These are phyloP conservation scores for Zizania latifolia DNA, from an alignment of 176 grass and related monocot genomes.

Conservation along the genomic window DNA sequence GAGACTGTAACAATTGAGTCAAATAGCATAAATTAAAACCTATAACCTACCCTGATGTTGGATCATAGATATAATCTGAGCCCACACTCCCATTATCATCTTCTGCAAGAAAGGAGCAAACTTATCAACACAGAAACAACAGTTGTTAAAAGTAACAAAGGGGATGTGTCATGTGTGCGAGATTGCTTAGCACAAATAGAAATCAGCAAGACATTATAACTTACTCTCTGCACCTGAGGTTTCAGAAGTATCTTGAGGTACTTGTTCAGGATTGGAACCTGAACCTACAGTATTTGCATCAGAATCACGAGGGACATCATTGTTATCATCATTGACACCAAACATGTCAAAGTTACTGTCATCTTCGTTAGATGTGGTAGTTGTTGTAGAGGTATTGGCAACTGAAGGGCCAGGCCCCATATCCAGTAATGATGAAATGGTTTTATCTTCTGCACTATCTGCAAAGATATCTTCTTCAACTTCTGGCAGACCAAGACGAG, in stretches of 20 bases:
- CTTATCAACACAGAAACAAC: not conserved
- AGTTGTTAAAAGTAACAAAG: not conserved
- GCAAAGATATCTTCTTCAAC: constrained; percentile 48
- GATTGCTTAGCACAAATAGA: not conserved
- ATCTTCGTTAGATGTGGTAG: constrained; percentile 36
- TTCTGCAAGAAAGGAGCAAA: constrained; percentile 43
- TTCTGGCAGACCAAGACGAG: constrained; percentile 47
- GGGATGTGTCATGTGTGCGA: not conserved
- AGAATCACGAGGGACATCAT: constrained; percentile 37
- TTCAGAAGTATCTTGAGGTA: constrained; percentile 30
- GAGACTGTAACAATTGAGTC: not conserved
- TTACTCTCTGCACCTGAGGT: constrained; percentile 22
- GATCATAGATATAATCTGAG: constrained; percentile 86
- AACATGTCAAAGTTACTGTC: constrained; percentile 80
- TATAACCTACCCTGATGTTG: constrained; percentile 66
- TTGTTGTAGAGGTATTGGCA: constrained; percentile 36
- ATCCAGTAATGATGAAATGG: constrained; percentile 47
- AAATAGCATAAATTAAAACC: constrained; percentile 3
- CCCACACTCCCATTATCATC: constrained; percentile 36
- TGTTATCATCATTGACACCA: constrained; percentile 61
- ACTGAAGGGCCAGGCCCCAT: constrained; percentile 39
- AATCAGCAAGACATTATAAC: constrained; percentile 2
- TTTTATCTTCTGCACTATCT: constrained; percentile 37
- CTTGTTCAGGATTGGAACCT: constrained; percentile 27
- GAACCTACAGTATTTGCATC: constrained; percentile 34